Evolutionary conservation across 2,329 filamentous ascomycete genomes (phyloP).

Genomic region (Neopestalotiopsis sp.): DNA sequence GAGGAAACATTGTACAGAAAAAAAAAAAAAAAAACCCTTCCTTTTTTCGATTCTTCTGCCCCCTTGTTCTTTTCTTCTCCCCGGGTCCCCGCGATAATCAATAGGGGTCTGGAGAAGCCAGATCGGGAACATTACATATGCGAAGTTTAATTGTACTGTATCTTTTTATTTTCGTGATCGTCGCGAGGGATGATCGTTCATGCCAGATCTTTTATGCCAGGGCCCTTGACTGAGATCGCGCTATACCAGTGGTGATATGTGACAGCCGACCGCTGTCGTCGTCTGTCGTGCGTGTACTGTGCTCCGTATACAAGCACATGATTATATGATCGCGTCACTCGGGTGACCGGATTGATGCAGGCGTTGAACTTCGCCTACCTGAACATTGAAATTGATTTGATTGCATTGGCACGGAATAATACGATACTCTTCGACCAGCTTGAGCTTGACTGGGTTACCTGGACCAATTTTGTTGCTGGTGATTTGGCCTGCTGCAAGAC

Average conservation of each 20-base stretch:
- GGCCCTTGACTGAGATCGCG: too few relatives aligned
- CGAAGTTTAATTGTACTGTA: not conserved
- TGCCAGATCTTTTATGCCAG: not conserved
- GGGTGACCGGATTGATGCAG: not conserved
- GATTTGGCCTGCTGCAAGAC: too few relatives aligned
- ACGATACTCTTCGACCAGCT: not conserved
- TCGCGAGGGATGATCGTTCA: not conserved
- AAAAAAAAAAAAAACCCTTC: too few relatives aligned
- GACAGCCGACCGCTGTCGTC: too few relatives aligned
- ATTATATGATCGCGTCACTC: not conserved
- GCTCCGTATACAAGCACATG: not conserved
- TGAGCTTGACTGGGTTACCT: not conserved
- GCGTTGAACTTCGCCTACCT: not conserved
- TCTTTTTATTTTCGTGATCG: not conserved
- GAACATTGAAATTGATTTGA: not conserved
- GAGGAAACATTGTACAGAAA: not conserved
- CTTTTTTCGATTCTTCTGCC: too few relatives aligned
- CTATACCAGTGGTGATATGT: too few relatives aligned
- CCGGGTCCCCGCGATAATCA: not conserved
- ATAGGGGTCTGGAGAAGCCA: not conserved
- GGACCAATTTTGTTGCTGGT: not conserved
- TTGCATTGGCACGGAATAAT: not conserved
- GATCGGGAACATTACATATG: not conserved
- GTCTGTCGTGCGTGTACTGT: too few relatives aligned
- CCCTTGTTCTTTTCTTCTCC: not conserved